A percentile compares a stretch with the other conserved stretches of the same genome.
phyloP scores from a whole-genome alignment of 306 rosid species.

The Cicer chorassanicum region DNA sequence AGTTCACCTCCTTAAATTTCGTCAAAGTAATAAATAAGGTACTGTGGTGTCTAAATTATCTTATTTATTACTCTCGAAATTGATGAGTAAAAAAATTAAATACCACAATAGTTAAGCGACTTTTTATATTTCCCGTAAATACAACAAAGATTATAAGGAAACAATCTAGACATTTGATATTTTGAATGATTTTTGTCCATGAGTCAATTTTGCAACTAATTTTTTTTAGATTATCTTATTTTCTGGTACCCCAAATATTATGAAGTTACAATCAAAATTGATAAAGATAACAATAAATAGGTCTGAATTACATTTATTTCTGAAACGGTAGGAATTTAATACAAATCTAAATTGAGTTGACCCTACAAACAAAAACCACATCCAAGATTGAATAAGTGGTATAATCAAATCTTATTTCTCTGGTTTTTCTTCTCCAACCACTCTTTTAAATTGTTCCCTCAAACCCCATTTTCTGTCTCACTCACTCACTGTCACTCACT shows the following conservation, averaged over 20 bases:
- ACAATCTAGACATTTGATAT: no score
- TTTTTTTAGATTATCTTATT: no score
- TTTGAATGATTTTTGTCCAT: no score
- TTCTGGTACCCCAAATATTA: neutral
- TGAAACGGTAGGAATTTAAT: conserved; percentile 32
- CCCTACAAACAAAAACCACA: conserved; percentile 34
- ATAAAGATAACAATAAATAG: conserved; percentile 11
- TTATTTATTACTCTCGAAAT: no score
- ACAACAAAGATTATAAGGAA: no score
- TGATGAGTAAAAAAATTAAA: no score
- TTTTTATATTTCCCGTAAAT: no score
- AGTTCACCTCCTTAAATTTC: no score
- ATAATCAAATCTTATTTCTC: neutral
- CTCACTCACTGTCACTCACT: conserved; percentile 2
- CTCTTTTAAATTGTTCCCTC: conserved; percentile 39
- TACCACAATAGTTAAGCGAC: no score
- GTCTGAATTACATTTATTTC: conserved; percentile 29
- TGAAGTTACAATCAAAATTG: neutral
- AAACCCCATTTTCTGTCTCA: conserved; percentile 40
- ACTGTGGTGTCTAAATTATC: no score
- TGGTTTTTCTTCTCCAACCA: conserved; percentile 29
- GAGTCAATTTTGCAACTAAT: no score
- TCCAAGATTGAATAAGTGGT: neutral
- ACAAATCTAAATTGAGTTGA: conserved; percentile 3
- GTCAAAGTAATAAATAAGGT: no score